Evolutionary conservation across 768 basidiomycete species (phyloP), one percentile per base, ranked within the genome.

Genomic region (Tylopilus subfusipes): DNA sequence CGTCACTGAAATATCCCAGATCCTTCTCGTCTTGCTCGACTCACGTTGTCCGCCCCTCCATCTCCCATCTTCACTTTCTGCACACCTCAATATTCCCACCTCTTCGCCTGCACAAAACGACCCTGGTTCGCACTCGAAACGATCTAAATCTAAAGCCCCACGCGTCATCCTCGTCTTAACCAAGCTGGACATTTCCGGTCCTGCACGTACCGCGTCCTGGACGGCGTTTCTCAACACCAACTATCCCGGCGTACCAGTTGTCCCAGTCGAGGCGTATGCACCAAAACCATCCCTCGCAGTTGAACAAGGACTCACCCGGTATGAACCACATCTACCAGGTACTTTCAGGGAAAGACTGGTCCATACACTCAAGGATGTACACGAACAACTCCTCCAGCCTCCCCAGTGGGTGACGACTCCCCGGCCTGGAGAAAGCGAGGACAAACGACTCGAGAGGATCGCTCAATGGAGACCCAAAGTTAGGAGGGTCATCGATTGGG

Each of bases 1-100:
- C 34, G 95, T 97, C 21, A 84, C 87, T 7, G 96, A 98, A 72
- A 87, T 90, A 24, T 91, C 91, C 0, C 83, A 93, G 62, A 90
- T 98, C 58, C 76, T 98, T 19, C 82, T 97, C 46, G 78, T 96
- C 47, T 81, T 98, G 40, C 78, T 96, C 31, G 95, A 97, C 69
- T 88, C 90, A 16, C 86, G 96, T 38, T 94, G 91, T 65, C 94
- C 96, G 0, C 80, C 85, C 0, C 72, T 97, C 3, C 95, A 97
- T 69, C 87, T 85, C 62, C 93, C 94, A 1, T 80, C 86, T 1
- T 91, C 93, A 0, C 81, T 98, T 38, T 72, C 81, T 16, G 57
- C 74, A 5, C 88, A 90, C 72, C 80, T 97, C 33, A 19, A 52
- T 8, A 51, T 68, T 2, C 53, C 59, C 22, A 52, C 56, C 33